Percentiles rank a stretch among this genome's conserved stretches.
These are phyloP conservation scores for Malus hybrid DNA, from an alignment of 331 rosid species.

Conservation along the genomic window DNA sequence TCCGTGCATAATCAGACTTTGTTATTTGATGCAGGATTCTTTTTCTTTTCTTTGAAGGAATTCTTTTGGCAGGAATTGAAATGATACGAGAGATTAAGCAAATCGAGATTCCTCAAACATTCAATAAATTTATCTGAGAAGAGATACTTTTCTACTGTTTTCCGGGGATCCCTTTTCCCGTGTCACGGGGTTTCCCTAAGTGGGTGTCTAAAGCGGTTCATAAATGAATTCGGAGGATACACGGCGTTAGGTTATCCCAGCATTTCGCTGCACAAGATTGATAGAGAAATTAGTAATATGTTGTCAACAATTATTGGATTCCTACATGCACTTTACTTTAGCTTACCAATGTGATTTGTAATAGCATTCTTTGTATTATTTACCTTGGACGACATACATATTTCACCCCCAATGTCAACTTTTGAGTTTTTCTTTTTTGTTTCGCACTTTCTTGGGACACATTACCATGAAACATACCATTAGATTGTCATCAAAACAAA, in stretches of 20 bases:
- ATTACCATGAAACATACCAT: background rate
- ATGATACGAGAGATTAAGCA: constrained; percentile 17
- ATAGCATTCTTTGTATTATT: constrained; percentile 18
- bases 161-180: constrained; percentile 19
- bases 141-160: constrained; percentile 23
- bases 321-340: background rate
- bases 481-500: background rate
- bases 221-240: constrained; percentile 25
- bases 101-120: constrained; percentile 28
- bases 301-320: constrained; percentile 4
- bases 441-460: background rate
- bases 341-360: constrained; percentile 25
- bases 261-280: constrained; percentile 43
- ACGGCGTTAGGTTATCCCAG: constrained; percentile 28
- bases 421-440: background rate
- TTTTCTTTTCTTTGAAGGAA: constrained; percentile 11
- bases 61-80: constrained; percentile 31
- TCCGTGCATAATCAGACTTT: background rate
- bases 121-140: constrained; percentile 27
- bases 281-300: constrained; percentile 24
- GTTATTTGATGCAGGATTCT: constrained; percentile 33
- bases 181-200: constrained; percentile 24
- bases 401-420: background rate
- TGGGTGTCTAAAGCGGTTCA: constrained; percentile 26
- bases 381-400: background rate